Conservation (phyloP, 1,139 yeast species). For the Debaryomyces robertsiae region DNA sequence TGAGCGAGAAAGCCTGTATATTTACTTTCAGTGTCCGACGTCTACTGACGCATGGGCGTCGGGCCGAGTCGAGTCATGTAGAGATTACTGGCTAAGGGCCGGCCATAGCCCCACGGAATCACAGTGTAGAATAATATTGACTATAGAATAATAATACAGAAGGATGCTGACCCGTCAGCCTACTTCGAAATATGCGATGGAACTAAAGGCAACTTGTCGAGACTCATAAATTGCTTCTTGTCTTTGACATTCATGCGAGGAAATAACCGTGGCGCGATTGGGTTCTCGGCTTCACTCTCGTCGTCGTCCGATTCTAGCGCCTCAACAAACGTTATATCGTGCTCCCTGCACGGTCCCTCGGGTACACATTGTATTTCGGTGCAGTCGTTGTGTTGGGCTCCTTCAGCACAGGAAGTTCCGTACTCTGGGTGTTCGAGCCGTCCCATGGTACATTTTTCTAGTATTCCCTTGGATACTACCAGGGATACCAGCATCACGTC, state of each 20-base stretch:
- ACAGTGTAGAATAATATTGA: too few relatives aligned
- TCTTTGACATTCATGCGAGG: conserved; percentile 37
- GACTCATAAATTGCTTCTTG: conserved; percentile 26
- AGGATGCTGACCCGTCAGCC: conserved; percentile 11
- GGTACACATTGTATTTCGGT: background rate
- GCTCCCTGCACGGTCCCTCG: background rate
- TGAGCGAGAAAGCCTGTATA: too few relatives aligned
- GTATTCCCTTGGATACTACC: background rate
- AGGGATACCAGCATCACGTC: background rate
- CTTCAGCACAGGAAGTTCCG: background rate
- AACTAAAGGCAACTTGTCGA: conserved; percentile 33
- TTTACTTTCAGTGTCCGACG: too few relatives aligned
- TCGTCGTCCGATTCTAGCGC: conserved; percentile 13
- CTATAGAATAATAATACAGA: conserved; percentile 1
- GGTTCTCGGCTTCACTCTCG: conserved; percentile 17
- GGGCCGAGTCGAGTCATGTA: too few relatives aligned
- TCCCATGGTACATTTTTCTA: too few relatives aligned
- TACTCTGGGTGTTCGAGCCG: background rate
- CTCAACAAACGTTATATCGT: conserved; percentile 2
- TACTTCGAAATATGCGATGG: conserved; percentile 26
- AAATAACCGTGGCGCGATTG: conserved; percentile 39
- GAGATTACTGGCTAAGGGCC: too few relatives aligned
- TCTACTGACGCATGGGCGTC: too few relatives aligned
- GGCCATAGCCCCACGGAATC: too few relatives aligned
- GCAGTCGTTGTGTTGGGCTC: background rate